phyloP scores from a whole-genome alignment of 1,284 basidiomycete genomes.

The Microbotryum lychnidis-dioicae region DNA sequence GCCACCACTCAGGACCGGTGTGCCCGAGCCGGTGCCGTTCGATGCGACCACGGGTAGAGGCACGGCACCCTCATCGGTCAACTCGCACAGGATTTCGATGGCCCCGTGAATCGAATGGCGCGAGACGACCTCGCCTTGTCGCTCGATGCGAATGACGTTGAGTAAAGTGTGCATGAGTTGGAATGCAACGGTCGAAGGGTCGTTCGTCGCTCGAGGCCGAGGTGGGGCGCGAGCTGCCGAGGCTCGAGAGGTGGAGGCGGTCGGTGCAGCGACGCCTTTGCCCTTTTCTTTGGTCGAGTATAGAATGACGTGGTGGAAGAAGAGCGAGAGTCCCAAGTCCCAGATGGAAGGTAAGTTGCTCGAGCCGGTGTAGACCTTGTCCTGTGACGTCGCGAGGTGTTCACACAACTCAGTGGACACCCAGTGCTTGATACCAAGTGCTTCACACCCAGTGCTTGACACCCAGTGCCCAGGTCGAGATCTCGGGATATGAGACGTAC shows the following conservation, averaged over 20 bases:
- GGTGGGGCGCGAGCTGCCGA: slow-evolving; percentile 37
- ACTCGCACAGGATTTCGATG: slow-evolving; percentile 72
- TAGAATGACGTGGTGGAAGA: slow-evolving; percentile 73
- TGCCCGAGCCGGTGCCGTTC: slow-evolving; percentile 14
- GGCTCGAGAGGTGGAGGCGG: neutral
- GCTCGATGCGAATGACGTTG: slow-evolving; percentile 79
- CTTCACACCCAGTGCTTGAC: neutral
- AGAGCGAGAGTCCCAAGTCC: slow-evolving; percentile 75
- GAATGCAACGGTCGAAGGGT: slow-evolving; percentile 59
- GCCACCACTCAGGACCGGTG: slow-evolving; percentile 19
- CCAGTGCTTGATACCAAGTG: neutral
- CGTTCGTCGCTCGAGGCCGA: slow-evolving; percentile 22
- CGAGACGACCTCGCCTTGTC: slow-evolving; percentile 84
- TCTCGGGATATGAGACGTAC: slow-evolving; percentile 47
- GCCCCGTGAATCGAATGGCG: slow-evolving; percentile 83
- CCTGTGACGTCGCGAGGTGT: slow-evolving; percentile 48
- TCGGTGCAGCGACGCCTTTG: neutral
- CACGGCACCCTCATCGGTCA: slow-evolving; percentile 45
- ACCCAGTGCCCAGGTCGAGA: no score
- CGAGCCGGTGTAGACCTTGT: slow-evolving; percentile 63
- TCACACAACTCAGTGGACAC: neutral
- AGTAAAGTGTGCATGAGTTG: slow-evolving; percentile 76
- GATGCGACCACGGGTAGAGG: slow-evolving; percentile 23
- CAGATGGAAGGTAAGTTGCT: slow-evolving; percentile 68
- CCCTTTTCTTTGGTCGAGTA: slow-evolving; percentile 19